phyloP scores from a whole-genome alignment of 192 early-diverging fungal species.

The Dispira simplex region DNA sequence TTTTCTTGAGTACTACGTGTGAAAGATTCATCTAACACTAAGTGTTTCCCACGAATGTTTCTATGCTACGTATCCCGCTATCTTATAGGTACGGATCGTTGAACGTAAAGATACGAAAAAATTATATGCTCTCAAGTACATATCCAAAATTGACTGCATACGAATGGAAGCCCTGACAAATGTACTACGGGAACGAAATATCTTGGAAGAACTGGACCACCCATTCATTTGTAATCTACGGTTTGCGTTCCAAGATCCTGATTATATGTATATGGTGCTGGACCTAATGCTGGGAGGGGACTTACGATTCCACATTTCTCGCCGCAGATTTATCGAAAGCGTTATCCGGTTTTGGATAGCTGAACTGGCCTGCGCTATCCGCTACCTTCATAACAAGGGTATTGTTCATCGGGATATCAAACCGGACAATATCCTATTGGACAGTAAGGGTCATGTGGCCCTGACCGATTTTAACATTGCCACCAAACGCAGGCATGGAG shows the following conservation, averaged over 20 bases:
- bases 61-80: too few species aligned
- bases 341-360: slow-evolving; percentile 77
- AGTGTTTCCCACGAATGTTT: too few species aligned
- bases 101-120: slow-evolving; percentile 66
- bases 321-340: slow-evolving; percentile 50
- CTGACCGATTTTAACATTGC: slow-evolving; percentile 97
- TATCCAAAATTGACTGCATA: slow-evolving; percentile 90
- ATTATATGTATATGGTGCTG: slow-evolving; percentile 82
- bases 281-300: slow-evolving; percentile 95
- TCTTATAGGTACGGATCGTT: slow-evolving; percentile 61
- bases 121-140: slow-evolving; percentile 92
- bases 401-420: slow-evolving; percentile 93
- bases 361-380: slow-evolving; percentile 65
- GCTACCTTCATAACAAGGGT: slow-evolving; percentile 63
- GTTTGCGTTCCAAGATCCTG: slow-evolving; percentile 94
- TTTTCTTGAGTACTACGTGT: too few species aligned
- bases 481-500: slow-evolving; percentile 40
- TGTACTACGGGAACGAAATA: slow-evolving; percentile 74
- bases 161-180: slow-evolving; percentile 73
- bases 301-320: slow-evolving; percentile 63
- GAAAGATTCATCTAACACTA: too few species aligned
- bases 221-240: slow-evolving; percentile 79
- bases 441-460: slow-evolving; percentile 55
- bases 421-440: slow-evolving; percentile 78
- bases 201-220: slow-evolving; percentile 77